These are phyloP conservation scores for Candida verbasci DNA, from an alignment of 805 yeast species.

Conservation along the genomic window DNA sequence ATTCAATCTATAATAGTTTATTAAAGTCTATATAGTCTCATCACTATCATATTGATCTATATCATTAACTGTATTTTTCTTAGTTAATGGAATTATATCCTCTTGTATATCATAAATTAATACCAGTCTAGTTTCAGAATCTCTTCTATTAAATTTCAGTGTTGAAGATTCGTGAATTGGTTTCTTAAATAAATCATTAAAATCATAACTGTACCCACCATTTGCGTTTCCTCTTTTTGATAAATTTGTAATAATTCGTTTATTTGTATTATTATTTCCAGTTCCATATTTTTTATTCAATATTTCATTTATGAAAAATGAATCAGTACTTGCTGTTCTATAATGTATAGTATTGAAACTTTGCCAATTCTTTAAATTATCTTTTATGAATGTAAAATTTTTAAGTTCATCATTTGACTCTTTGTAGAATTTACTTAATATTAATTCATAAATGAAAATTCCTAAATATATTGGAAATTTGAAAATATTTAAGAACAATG, in stretches of 20 bases:
- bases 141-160: too few species aligned
- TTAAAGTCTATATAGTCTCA: too few species aligned
- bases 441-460: slow-evolving; percentile 30
- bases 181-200: too few species aligned
- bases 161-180: too few species aligned
- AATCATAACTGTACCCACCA: too few species aligned
- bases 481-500: slow-evolving; percentile 26
- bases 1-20: too few species aligned
- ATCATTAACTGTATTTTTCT: background rate
- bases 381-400: slow-evolving; percentile 32
- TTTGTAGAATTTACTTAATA: slow-evolving; percentile 18
- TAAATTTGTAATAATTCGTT: too few species aligned
- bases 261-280: too few species aligned
- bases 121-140: slow-evolving; percentile 4
- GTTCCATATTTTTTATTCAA: slow-evolving; percentile 24
- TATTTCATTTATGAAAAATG: slow-evolving; percentile 31
- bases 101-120: background rate
- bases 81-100: background rate
- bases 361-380: slow-evolving; percentile 10
- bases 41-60: slow-evolving; percentile 1
- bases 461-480: slow-evolving; percentile 32
- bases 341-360: slow-evolving; percentile 32
- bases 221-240: too few species aligned
- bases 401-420: slow-evolving; percentile 18
- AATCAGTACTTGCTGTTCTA: slow-evolving; percentile 37